Evolutionary conservation across 441 rosid genomes (phyloP), one percentile per base, ranked within the genome.

Genomic region (Arabidopsis lyrata): DNA sequence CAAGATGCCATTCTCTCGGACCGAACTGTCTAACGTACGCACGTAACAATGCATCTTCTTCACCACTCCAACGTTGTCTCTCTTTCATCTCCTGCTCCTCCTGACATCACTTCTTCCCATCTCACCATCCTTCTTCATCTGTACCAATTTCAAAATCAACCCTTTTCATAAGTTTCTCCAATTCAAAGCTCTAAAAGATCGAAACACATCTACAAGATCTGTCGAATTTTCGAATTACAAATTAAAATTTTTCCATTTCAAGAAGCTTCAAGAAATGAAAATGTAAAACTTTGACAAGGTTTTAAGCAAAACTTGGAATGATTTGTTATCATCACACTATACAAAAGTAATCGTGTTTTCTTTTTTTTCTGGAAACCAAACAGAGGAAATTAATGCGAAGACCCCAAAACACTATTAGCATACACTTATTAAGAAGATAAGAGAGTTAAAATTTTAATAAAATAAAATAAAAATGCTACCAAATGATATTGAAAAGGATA

Each of bases 41-140:
- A 69, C 91, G 87, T 81, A 95, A 74, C 44, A 95, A 84, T 60
- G 95, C 88, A 80, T 95, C 99, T 85, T 93, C 98, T 84, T 95
- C 99, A 90, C 90, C 80, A 83, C 92, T 90, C 98, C 99, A 95
- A 63, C 98, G 96, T 84, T 95, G 99, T 83, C 98, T 95, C 85
- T 95, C 98, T 87, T 93, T 93, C 99, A 95, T 95, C 85, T 88
- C 93, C 91, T 83, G 70, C 72, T 69, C 82, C 71, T 86, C 83
- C 69, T 82, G 60, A 78, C 82, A 74, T 85, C 88, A 68, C 87
- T 81, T 55, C 82, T 81, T 74, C 83, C 95, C 92, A 91, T 87
- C 77, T 84, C 84, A 86, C 78, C 87, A 70, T 86, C 44, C 73
- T 81, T 76, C 73, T 77, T 81, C 77, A 86, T 85, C 96, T 86